phyloP scores from a whole-genome alignment of 805 yeast species.

The Scheffersomyces coipomensis region DNA sequence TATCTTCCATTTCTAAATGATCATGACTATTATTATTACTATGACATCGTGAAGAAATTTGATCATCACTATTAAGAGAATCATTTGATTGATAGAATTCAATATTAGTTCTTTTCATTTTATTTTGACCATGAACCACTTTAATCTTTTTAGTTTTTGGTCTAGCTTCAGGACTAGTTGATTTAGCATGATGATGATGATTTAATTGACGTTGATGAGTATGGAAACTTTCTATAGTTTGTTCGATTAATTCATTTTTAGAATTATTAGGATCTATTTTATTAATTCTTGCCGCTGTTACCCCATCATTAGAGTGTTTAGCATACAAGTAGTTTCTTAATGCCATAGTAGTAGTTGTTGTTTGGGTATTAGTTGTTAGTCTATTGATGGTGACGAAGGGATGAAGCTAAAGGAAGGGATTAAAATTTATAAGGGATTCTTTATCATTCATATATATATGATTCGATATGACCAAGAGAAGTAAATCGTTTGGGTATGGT shows the following conservation, averaged over 20 bases:
- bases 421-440: too few species aligned
- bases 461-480: too few species aligned
- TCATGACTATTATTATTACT: neutral
- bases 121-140: neutral
- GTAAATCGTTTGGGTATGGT: too few species aligned
- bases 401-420: too few species aligned
- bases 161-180: neutral
- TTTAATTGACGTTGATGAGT: neutral
- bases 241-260: neutral
- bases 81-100: neutral
- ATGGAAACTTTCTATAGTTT: conserved; percentile 2
- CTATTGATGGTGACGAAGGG: too few species aligned
- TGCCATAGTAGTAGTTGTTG: conserved; percentile 25
- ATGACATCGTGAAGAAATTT: neutral
- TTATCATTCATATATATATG: too few species aligned
- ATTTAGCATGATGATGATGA: neutral
- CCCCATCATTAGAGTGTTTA: conserved; percentile 22
- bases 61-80: neutral
- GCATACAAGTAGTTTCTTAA: conserved; percentile 41
- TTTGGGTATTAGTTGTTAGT: too few species aligned
- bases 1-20: neutral
- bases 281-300: conserved; percentile 5
- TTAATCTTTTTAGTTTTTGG: neutral
- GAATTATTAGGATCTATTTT: neutral
- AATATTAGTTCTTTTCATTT: neutral